Evolutionary conservation across 2,329 filamentous ascomycete species (phyloP).

Genomic region (Penicillium concentricum): DNA sequence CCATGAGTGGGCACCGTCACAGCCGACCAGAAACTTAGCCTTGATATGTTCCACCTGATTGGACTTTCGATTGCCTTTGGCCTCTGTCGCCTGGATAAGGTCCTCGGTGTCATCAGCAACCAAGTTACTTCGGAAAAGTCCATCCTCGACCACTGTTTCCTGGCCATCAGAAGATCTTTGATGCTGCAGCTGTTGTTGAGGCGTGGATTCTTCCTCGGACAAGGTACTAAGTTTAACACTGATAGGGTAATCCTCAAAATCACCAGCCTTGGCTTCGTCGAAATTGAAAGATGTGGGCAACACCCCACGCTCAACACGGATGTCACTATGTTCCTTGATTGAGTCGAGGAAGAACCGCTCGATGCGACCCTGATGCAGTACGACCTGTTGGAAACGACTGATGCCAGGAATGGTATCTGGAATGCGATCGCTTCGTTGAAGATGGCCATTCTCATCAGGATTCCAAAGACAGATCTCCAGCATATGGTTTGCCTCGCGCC

Average conservation of each 20-base stretch:
- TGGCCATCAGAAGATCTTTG: slow-evolving; percentile 35
- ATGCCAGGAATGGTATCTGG: slow-evolving; percentile 63
- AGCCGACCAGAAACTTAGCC: slow-evolving; percentile 24
- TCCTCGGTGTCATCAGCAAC: slow-evolving; percentile 58
- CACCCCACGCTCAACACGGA: slow-evolving; percentile 60
- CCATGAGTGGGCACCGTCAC: slow-evolving; percentile 27
- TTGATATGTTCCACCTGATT: slow-evolving; percentile 6
- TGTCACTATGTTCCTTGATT: slow-evolving; percentile 54
- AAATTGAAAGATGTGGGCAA: slow-evolving; percentile 57
- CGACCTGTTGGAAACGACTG: slow-evolving; percentile 62
- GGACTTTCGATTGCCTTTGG: not conserved
- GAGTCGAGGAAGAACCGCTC: slow-evolving; percentile 66
- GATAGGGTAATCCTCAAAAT: slow-evolving; percentile 58
- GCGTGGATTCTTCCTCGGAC: slow-evolving; percentile 54
- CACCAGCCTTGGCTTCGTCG: slow-evolving; percentile 51
- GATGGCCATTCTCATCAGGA: slow-evolving; percentile 52
- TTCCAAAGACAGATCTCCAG: slow-evolving; percentile 34
- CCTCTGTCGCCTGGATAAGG: slow-evolving; percentile 35
- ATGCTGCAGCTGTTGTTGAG: slow-evolving; percentile 10
- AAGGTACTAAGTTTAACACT: slow-evolving; percentile 59
- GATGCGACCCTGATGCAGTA: slow-evolving; percentile 69
- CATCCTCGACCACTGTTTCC: slow-evolving; percentile 44
- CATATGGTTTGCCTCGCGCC: slow-evolving; percentile 38
- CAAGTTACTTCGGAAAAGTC: slow-evolving; percentile 62
- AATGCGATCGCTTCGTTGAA: slow-evolving; percentile 61